phyloP scores from a whole-genome alignment of 257 asterid species.

The Nicotiana otophora region DNA sequence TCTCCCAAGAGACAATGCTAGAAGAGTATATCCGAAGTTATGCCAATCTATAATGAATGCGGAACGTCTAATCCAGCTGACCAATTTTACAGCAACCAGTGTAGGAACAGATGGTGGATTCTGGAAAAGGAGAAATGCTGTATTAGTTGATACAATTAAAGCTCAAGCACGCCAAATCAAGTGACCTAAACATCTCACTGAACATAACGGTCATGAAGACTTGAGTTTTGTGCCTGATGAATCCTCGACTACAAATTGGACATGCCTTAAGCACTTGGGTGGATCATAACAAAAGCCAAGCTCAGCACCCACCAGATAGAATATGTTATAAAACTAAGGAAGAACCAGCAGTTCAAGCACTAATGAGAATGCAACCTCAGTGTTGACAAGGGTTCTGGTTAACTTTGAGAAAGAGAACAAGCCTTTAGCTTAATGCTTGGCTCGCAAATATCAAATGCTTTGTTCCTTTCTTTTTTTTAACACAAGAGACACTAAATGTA shows the following conservation, averaged over 20 bases:
- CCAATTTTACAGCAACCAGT: slow-evolving; percentile 85
- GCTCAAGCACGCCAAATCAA: slow-evolving; percentile 7
- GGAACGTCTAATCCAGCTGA: slow-evolving; percentile 75
- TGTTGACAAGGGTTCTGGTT: not conserved
- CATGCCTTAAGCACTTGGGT: not conserved
- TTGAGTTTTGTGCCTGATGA: not conserved
- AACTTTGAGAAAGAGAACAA: not conserved
- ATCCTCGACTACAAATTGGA: not conserved
- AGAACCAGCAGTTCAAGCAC: not conserved
- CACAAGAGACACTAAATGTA: not conserved
- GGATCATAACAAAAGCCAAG: not conserved
- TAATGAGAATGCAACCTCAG: not conserved
- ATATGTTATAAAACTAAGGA: slow-evolving; percentile 1
- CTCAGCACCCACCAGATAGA: slow-evolving; percentile 5
- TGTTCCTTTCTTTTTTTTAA: not conserved
- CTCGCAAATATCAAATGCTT: not conserved
- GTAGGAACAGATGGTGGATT: slow-evolving; percentile 99
- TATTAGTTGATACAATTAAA: slow-evolving; percentile 5
- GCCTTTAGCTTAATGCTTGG: not conserved
- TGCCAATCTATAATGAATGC: slow-evolving; percentile 89
- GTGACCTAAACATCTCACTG: not conserved
- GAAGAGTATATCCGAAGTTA: slow-evolving; percentile 85
- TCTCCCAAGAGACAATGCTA: slow-evolving; percentile 80
- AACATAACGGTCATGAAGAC: not conserved
- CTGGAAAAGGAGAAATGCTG: slow-evolving; percentile 37